A percentile compares a stretch with the other conserved stretches of the same genome.
Evolutionary conservation across 2,329 filamentous ascomycete genomes (phyloP).

Genomic region (Pseudogymnoascus sp.): DNA sequence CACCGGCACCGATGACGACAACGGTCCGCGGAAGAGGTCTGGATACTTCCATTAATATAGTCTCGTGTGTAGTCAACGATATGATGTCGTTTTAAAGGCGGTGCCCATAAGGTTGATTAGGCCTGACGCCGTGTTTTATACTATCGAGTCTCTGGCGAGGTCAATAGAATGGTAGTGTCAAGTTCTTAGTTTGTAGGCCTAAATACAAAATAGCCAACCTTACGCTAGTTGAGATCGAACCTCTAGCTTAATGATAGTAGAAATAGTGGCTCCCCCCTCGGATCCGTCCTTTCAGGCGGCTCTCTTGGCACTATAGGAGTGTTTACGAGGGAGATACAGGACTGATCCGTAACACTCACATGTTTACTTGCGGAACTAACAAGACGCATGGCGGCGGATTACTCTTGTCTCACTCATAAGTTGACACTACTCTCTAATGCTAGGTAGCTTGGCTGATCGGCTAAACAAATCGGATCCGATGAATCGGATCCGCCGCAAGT

Average conservation of each 20-base stretch:
- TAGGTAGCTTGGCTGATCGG: background rate
- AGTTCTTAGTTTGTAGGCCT: background rate
- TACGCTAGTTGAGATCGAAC: background rate
- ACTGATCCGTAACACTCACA: background rate
- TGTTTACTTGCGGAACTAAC: background rate
- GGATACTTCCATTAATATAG: background rate
- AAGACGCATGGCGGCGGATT: background rate
- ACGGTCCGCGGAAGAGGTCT: constrained; percentile 15
- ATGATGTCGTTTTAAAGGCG: background rate
- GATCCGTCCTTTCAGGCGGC: background rate
- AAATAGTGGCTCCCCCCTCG: background rate
- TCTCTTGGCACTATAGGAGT: background rate
- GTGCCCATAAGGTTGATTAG: background rate
- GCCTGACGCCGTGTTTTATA: background rate
- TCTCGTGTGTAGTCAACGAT: background rate
- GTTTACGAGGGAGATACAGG: background rate
- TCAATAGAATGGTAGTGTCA: background rate
- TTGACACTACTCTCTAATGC: background rate
- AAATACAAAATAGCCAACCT: background rate
- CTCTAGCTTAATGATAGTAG: background rate
- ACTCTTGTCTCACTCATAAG: background rate
- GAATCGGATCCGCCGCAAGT: background rate
- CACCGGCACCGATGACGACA: constrained; percentile 32
- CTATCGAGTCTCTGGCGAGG: background rate
- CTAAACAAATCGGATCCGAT: background rate